These are phyloP conservation scores for Apiospora hydei DNA, from an alignment of 2,329 filamentous ascomycete genomes.

Conservation along the genomic window DNA sequence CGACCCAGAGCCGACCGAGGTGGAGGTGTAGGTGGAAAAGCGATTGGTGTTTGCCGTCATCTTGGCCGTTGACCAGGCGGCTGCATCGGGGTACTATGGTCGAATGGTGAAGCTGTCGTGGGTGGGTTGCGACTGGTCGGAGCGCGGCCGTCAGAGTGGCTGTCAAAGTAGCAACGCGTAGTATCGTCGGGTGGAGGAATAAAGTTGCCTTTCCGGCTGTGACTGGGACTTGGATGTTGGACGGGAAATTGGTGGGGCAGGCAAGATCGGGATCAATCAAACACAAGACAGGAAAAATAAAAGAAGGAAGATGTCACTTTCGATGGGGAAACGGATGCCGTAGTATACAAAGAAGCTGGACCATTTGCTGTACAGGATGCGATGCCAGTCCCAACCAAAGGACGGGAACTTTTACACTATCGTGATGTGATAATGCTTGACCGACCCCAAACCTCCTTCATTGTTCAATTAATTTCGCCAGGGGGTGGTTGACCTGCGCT, in stretches of 20 bases:
- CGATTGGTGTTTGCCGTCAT: slow-evolving; percentile 63
- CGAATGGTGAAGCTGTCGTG: neutral
- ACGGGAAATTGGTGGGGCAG: slow-evolving; percentile 1
- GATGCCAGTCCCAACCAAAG: neutral
- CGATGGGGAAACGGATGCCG: neutral
- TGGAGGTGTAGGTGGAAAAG: slow-evolving; percentile 65
- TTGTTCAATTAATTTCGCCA: neutral
- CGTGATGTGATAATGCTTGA: slow-evolving; percentile 9
- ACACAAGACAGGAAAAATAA: neutral
- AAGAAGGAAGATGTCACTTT: neutral
- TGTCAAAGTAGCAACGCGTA: neutral
- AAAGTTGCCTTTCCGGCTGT: slow-evolving; percentile 11
- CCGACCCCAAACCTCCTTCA: slow-evolving; percentile 4
- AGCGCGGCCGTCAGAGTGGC: neutral
- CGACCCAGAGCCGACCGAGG: slow-evolving; percentile 55
- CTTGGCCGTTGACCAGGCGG: slow-evolving; percentile 33
- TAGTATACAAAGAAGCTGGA: neutral
- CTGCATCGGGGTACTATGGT: slow-evolving; percentile 4
- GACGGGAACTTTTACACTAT: neutral
- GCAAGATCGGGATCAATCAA: neutral
- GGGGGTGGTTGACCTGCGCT: slow-evolving; percentile 8
- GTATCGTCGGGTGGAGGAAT: slow-evolving; percentile 13
- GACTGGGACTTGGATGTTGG: neutral
- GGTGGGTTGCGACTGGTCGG: slow-evolving; percentile 18
- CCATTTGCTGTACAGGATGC: neutral